These are phyloP conservation scores for Candida adriatica DNA, from an alignment of 805 yeast species.

Conservation along the genomic window DNA sequence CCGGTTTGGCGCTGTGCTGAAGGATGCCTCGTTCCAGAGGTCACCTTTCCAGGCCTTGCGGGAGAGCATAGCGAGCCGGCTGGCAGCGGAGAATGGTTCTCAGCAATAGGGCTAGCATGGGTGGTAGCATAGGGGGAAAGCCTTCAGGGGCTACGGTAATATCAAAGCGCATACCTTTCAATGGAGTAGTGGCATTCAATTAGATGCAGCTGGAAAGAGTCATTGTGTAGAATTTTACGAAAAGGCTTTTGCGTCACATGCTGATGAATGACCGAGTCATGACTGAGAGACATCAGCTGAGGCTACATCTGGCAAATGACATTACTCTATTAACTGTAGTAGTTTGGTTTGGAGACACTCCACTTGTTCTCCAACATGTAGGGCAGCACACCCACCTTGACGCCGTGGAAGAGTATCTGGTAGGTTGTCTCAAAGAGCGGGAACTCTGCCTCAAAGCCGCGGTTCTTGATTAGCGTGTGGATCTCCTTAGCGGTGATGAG, in stretches of 20 bases:
- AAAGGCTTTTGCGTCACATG: too few species aligned
- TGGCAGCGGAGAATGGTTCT: slow-evolving; percentile 8
- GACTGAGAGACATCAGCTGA: too few species aligned
- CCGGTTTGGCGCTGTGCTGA: slow-evolving; percentile 52
- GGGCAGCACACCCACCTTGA: slow-evolving; percentile 55
- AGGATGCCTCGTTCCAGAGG: slow-evolving; percentile 44
- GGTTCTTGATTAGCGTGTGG: slow-evolving; percentile 49
- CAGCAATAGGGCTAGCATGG: too few species aligned
- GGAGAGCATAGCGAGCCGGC: slow-evolving; percentile 37
- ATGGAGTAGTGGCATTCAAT: too few species aligned
- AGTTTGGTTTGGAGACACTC: slow-evolving; percentile 20
- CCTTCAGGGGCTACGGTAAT: too few species aligned
- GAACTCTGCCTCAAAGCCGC: slow-evolving; percentile 37
- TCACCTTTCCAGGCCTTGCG: slow-evolving; percentile 63
- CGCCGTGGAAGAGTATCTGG: slow-evolving; percentile 55
- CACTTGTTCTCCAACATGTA: slow-evolving; percentile 36
- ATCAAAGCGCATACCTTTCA: too few species aligned
- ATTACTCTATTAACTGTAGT: slow-evolving; percentile 5
- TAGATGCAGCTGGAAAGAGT: too few species aligned
- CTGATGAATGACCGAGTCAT: too few species aligned
- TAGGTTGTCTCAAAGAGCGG: slow-evolving; percentile 40
- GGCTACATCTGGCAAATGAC: too few species aligned
- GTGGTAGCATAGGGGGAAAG: too few species aligned
- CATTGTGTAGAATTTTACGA: too few species aligned
- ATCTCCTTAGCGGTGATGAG: slow-evolving; percentile 84